phyloP scores from a whole-genome alignment of 106 monocot genomes.

The Dendrobium chrysotoxum region DNA sequence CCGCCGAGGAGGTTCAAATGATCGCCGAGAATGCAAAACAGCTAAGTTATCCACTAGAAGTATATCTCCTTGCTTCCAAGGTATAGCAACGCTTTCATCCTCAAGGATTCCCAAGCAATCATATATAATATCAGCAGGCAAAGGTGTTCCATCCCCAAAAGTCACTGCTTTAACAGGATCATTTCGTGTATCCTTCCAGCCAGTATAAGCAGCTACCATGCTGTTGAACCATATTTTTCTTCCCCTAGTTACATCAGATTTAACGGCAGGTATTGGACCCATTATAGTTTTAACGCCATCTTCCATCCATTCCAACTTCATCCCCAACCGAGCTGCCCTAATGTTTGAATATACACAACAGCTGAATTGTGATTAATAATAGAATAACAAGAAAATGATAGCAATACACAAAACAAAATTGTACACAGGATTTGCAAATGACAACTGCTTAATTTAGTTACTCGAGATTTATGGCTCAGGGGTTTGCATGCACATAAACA shows the following conservation, averaged over 20 bases:
- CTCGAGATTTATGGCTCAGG: too few species aligned
- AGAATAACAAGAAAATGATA: too few species aligned
- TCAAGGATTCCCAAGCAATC: constrained; percentile 65
- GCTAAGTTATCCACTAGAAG: constrained; percentile 79
- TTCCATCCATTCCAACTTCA: constrained; percentile 81
- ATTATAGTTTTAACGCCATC: constrained; percentile 74
- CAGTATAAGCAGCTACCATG: constrained; percentile 80
- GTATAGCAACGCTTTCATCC: constrained; percentile 68
- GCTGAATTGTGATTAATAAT: neutral
- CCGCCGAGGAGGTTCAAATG: constrained; percentile 77
- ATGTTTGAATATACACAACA: neutral
- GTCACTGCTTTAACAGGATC: constrained; percentile 57
- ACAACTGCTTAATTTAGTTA: too few species aligned
- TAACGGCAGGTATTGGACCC: constrained; percentile 71
- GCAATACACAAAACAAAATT: too few species aligned
- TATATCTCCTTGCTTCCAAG: constrained; percentile 81
- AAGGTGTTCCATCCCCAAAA: constrained; percentile 65
- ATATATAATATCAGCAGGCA: constrained; percentile 61
- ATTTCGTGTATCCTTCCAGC: constrained; percentile 71
- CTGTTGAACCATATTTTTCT: constrained; percentile 89
- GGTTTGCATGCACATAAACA: too few species aligned
- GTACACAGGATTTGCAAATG: too few species aligned
- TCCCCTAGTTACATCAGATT: constrained; percentile 41
- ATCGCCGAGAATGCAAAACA: constrained; percentile 65
- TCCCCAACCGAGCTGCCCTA: constrained; percentile 66